Conservation (phyloP, 2,329 filamentous ascomycete species). For the Nemania bipapillata region DNA sequence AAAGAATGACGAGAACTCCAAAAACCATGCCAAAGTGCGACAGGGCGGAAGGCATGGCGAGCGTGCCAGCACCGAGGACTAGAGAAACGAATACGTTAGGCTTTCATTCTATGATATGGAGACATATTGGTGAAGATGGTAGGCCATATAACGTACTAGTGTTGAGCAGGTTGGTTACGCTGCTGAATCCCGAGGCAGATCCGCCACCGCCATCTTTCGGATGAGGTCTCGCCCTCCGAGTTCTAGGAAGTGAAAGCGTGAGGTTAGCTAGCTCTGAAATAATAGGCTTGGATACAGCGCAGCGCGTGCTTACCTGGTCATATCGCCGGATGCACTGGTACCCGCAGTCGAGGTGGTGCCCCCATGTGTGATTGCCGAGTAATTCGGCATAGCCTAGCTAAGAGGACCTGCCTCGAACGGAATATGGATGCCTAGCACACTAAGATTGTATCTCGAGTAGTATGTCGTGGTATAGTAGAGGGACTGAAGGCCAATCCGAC, state of each 20-base stretch:
- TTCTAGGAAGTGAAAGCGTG: slow-evolving; percentile 50
- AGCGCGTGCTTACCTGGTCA: slow-evolving; percentile 58
- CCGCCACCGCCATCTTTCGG: slow-evolving; percentile 76
- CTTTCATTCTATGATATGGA: background rate
- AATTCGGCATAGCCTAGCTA: slow-evolving; percentile 64
- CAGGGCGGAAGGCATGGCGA: slow-evolving; percentile 94
- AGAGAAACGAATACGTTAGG: slow-evolving; percentile 36
- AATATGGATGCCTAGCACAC: slow-evolving; percentile 15
- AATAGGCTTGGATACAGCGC: background rate
- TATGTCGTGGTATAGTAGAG: background rate
- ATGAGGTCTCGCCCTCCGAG: slow-evolving; percentile 69
- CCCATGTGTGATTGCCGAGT: slow-evolving; percentile 63
- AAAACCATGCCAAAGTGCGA: slow-evolving; percentile 94
- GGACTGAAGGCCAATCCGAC: background rate
- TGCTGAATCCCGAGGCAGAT: slow-evolving; percentile 87
- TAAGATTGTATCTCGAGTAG: background rate
- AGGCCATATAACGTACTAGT: slow-evolving; percentile 72
- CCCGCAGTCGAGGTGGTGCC: slow-evolving; percentile 56
- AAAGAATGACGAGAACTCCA: slow-evolving; percentile 84
- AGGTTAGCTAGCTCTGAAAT: slow-evolving; percentile 23
- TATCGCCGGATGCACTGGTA: slow-evolving; percentile 55
- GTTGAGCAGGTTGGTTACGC: slow-evolving; percentile 94
- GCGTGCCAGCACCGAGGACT: slow-evolving; percentile 93
- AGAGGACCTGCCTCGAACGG: slow-evolving; percentile 29
- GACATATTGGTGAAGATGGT: background rate